phyloP scores from a whole-genome alignment of 768 basidiomycete genomes.

The Macrolepiota albuminosa region DNA sequence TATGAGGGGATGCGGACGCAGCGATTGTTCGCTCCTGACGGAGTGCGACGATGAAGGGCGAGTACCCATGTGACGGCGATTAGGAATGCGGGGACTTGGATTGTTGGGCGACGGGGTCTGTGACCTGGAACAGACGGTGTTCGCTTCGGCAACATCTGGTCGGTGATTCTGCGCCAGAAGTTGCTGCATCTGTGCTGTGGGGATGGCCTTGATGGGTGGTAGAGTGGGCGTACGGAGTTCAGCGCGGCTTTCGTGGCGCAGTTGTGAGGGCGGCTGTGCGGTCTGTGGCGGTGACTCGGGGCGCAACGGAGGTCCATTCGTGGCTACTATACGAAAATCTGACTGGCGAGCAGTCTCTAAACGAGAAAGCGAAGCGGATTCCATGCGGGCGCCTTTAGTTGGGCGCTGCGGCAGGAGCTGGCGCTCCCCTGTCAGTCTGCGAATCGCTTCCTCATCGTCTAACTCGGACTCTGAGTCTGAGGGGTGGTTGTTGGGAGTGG shows the following conservation, averaged over 20 bases:
- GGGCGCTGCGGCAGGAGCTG: slow-evolving; percentile 9
- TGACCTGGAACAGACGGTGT: background rate
- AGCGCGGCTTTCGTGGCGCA: slow-evolving; percentile 6
- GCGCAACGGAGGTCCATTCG: slow-evolving; percentile 3
- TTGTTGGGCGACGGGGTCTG: slow-evolving; percentile 16
- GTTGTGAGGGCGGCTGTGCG: background rate
- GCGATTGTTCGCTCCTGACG: slow-evolving; percentile 25
- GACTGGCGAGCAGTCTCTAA: slow-evolving; percentile 32
- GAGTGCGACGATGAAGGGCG: slow-evolving; percentile 67
- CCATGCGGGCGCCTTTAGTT: slow-evolving; percentile 5
- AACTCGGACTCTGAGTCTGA: slow-evolving; percentile 41
- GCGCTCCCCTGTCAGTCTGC: slow-evolving; percentile 14
- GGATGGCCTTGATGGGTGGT: slow-evolving; percentile 13
- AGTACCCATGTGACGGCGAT: slow-evolving; percentile 39
- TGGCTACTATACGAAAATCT: slow-evolving; percentile 22
- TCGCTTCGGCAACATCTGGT: background rate
- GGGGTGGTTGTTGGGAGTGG: slow-evolving; percentile 51
- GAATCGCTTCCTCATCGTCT: slow-evolving; percentile 23
- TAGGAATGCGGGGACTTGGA: slow-evolving; percentile 25
- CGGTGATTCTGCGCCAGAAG: slow-evolving; percentile 3
- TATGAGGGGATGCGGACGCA: slow-evolving; percentile 75
- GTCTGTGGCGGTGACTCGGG: background rate
- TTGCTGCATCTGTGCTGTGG: slow-evolving; percentile 7
- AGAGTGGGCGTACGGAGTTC: slow-evolving; percentile 13
- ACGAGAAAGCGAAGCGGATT: slow-evolving; percentile 22